Evolutionary conservation across 2,329 filamentous ascomycete genomes (phyloP).

Genomic region (Lojkania enalia): DNA sequence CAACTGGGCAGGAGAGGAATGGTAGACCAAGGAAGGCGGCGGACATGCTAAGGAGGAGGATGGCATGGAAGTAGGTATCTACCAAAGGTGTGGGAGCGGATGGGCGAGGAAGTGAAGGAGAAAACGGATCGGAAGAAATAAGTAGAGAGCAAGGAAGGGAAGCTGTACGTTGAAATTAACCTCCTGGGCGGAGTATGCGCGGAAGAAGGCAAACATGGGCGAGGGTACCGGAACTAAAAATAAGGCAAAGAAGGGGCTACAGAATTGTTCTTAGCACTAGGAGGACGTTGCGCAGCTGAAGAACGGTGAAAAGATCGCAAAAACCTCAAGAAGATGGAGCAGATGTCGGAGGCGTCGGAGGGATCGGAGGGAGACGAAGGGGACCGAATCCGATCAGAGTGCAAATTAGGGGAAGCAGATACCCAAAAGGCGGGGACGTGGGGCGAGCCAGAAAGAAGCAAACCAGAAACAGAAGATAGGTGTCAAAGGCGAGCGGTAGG

Average conservation of each 20-base stretch:
- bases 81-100: conserved; percentile 54
- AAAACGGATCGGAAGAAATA: conserved; percentile 52
- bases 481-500: conserved; percentile 46
- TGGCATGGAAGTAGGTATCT: conserved; percentile 51
- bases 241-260: conserved; percentile 27
- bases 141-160: conserved; percentile 49
- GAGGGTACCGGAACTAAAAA: conserved; percentile 17
- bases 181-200: conserved; percentile 44
- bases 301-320: conserved; percentile 29
- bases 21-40: conserved; percentile 54
- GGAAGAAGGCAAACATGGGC: conserved; percentile 44
- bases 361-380: conserved; percentile 5
- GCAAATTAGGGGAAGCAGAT: conserved; percentile 11
- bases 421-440: conserved; percentile 33
- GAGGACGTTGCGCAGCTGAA: conserved; percentile 33
- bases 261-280: conserved; percentile 37
- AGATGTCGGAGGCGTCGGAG: conserved; percentile 1
- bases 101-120: conserved; percentile 52
- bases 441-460: conserved; percentile 25
- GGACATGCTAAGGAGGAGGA: conserved; percentile 50
- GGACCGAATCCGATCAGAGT: conserved; percentile 9
- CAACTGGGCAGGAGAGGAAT: conserved; percentile 54
- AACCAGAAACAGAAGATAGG: conserved; percentile 45
- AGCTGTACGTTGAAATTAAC: conserved; percentile 52
- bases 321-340: conserved; percentile 31